Conservation (phyloP, 306 rosid species). For the Hippophae gyantsensis region DNA sequence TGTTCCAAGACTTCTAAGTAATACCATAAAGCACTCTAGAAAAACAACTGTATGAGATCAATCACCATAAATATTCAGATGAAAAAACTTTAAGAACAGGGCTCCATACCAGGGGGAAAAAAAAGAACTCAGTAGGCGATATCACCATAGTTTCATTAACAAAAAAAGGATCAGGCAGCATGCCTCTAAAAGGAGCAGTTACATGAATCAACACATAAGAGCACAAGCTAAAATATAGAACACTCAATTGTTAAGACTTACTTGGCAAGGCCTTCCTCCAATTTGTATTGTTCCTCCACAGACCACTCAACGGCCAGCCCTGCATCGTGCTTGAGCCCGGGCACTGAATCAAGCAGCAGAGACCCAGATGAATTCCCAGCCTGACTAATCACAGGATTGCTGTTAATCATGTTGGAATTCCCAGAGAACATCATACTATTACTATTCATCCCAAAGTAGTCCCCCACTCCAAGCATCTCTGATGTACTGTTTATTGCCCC, state of each 20-base stretch:
- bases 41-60: background rate
- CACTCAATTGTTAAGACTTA: conserved; percentile 27
- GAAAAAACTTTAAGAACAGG: background rate
- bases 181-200: background rate
- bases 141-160: background rate
- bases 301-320: conserved; percentile 98
- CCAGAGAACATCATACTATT: conserved; percentile 49
- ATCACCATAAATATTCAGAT: background rate
- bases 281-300: conserved; percentile 70
- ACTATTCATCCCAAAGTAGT: conserved; percentile 45
- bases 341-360: conserved; percentile 69
- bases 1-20: background rate
- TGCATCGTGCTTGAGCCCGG: conserved; percentile 84
- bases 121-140: background rate
- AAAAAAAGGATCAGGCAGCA: background rate
- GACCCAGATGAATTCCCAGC: conserved; percentile 43
- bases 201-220: background rate
- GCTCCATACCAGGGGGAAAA: background rate
- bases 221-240: background rate
- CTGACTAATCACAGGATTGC: conserved; percentile 51
- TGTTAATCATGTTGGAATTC: conserved; percentile 44
- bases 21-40: background rate
- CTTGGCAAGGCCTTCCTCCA: conserved; percentile 79
- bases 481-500: conserved; percentile 61
- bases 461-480: conserved; percentile 77